phyloP scores from a whole-genome alignment of 2,329 filamentous ascomycete genomes.

The Talaromyces albobiverticillius region DNA sequence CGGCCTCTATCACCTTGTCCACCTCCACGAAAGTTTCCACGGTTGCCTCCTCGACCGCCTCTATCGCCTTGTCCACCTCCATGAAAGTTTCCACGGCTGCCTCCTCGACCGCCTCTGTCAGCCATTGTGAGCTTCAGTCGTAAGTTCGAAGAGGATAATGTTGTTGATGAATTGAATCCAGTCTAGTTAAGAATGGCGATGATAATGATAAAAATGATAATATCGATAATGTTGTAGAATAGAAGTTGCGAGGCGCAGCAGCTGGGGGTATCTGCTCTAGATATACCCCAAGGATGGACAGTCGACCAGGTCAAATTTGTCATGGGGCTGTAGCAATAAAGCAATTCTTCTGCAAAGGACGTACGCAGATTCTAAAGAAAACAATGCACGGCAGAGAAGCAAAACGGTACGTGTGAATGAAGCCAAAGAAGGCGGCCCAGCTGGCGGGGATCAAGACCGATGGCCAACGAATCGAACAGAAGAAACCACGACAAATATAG shows the following conservation, averaged over 20 bases:
- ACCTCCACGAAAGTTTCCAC: conserved; percentile 13
- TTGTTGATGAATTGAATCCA: neutral
- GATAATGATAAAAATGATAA: too few species aligned
- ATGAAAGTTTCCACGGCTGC: conserved; percentile 4
- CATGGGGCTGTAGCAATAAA: neutral
- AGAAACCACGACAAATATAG: neutral
- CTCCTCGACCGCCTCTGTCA: neutral
- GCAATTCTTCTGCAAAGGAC: neutral
- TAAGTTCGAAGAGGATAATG: neutral
- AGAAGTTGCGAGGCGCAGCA: neutral
- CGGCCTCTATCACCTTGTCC: conserved; percentile 19
- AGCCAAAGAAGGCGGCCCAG: too few species aligned
- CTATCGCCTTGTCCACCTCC: conserved; percentile 24
- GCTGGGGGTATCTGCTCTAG: neutral
- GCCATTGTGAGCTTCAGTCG: neutral
- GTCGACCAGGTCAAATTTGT: neutral
- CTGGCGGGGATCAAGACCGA: neutral
- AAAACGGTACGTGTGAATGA: too few species aligned
- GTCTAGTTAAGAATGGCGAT: neutral
- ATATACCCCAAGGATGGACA: neutral
- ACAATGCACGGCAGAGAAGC: too few species aligned
- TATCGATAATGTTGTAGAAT: neutral
- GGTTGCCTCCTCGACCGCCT: conserved; percentile 6
- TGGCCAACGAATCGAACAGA: neutral
- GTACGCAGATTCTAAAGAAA: too few species aligned